Evolutionary conservation across 768 basidiomycete species (phyloP), one percentile per base, ranked within the genome.

Genomic region (Russula ochroleuca): DNA sequence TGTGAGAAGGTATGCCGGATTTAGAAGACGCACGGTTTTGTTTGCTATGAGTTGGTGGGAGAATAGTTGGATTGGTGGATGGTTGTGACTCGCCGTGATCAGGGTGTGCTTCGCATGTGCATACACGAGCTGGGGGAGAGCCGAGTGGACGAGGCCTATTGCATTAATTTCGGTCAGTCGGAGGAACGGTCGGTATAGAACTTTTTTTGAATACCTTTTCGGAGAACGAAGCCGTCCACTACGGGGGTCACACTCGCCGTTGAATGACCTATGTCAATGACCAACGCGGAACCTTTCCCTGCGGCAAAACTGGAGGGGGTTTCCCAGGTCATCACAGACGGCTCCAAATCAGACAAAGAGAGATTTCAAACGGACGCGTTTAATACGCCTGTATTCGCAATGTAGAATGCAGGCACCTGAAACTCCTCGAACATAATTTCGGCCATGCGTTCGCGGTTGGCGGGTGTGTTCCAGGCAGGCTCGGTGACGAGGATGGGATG

Each of bases 401-500:
- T 90, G 73, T 98, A 99, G 76, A 96, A 94, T 2, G 95, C 97
- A 10, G 97, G 96, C 8, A 88, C 89, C 52, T 91, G 80, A 69
- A 97, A 96, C 69, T 96, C 89, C 75, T 99, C 97, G 70, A 98
- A 98, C 86, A 97, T 91, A 52, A 97, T 90, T 76, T 98, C 94
- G 13, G 94, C 91, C 88, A 98, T 91, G 59, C 88, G 83, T 77
- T 98, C 94, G 64, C 96, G 79, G 72, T 97, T 93, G n/a, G 86
- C 86, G 23, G 86, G 79, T 0, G 93, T 92, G 73, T 98, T 98
- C 97, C 97, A 99, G 3, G 94, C 87, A 8, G 94, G 90, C 73
- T 99, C 97, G 0, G 97, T 98, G 9, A 94, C 83, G 47, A 99
- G 83, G 48, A 98, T 75, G 1, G 97, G 97, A 71, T 97, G 95